Evolutionary conservation across 139 green algal species (phyloP), one percentile per base, ranked within the genome.

Genomic region (Tetradesmus lagerheimii): DNA sequence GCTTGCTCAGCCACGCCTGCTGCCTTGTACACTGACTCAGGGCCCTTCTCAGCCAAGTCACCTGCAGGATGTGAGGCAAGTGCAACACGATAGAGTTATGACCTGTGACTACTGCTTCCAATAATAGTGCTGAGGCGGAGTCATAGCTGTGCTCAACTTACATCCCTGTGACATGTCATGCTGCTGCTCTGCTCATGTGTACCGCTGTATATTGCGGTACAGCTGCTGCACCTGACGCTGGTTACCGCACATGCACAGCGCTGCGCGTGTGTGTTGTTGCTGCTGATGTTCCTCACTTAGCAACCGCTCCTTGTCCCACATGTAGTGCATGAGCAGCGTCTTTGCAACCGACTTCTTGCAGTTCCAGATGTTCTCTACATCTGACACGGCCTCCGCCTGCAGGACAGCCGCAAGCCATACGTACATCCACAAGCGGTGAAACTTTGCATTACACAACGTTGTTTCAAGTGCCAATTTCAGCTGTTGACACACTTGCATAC

Each of bases 311-410:
- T 92, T 92, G 90, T 95, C 89, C 96, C 96, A 98, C 35, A 90
- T 91, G 84, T 97, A 97, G 80, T 92, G 92, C 76, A 96, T 97
- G 2, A 98, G 95, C 71, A 98, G 93, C 2, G 91, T 91, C n/a
- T 95, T 93, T 25, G 96, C 94, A 8, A 90, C 91, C 1, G 91
- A 92, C 6, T 83, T 89, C 81, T 75, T 93, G 87, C 92, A 97
- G 41, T 93, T 93, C 62, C 97, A 91, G 31, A 98, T 95, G n/a
- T 76, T 67, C 20, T 91, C 86, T 1, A 98, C 94, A 2, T 93
- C 71, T 0, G 85, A 74, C 25, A 98, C 92, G 8, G 94, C 94
- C 77, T 95, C 86, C 5, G 90, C 89, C 95, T 97, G 95, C 84
- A 83, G 45, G 37, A 43, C 16, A 67, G 12, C 53, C 16, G 57